Base-by-base conservation (phyloP, 768 basidiomycete genomes). In the Favolaschia claudopus region DNA sequence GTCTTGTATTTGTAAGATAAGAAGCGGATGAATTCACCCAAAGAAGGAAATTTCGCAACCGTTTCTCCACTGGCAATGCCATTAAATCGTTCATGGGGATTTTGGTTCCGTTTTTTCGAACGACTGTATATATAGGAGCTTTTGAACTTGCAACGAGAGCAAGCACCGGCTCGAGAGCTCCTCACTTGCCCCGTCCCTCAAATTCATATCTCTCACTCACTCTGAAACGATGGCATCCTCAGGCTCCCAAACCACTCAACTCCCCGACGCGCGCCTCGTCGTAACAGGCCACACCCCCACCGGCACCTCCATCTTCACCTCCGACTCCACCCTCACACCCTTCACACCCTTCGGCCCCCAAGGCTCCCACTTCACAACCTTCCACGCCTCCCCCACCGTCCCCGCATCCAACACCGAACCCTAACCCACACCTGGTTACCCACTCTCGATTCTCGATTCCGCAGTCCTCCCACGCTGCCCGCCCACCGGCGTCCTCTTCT, bases 381-480 rank as follows among this genome's bases (percentile, higher is more conserved):
- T 60, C 58, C 58, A 60, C 38, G 33, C 51, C 44, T 47, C 40
- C 36, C 27, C 51, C 31, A 48, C 20, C 51, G 51, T 60, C 22
- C 58, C 58, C 22, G 58, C 50, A 9, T 59, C 50, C 34, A 59
- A 59, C 58, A 59, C 58, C 50, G 49, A 49, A 37, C 58, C 50
- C 28, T 40, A 19, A 24, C 58, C 51, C 44, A 51, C 53, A 19
- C 50, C 54, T 24, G 9, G 36, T n/a, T n/a, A n/a, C n/a, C n/a
- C n/a, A n/a, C n/a, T n/a, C n/a, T n/a, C n/a, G n/a, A n/a, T n/a
- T n/a, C n/a, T n/a, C n/a, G n/a, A n/a, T n/a, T n/a, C n/a, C 13
- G 25, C 20, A 13, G 51, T 12, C 29, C 51, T 60, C 32, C 49
- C 58, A 24, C 58, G 51, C 45, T 45, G 53, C 58, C 58, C 58